Percentiles rank a stretch among this genome's conserved stretches.
These are phyloP conservation scores for Plantago major DNA, from an alignment of 257 asterid species.

Conservation along the genomic window DNA sequence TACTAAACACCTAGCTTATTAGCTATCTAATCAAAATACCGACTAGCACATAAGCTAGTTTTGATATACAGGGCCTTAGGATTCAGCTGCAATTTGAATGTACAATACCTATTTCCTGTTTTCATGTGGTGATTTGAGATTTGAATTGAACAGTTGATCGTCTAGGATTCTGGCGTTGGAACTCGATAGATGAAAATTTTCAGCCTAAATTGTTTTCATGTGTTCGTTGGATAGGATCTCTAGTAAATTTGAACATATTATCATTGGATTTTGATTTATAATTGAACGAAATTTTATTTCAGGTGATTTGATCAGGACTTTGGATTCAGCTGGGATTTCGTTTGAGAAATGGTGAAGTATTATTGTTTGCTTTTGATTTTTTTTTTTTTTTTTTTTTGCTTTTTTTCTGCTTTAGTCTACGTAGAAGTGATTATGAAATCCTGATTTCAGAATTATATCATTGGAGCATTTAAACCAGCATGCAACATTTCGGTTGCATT, in stretches of 20 bases:
- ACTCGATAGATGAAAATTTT: no score
- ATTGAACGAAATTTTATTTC: no score
- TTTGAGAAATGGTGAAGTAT: conserved; percentile 35
- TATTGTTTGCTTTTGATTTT: neutral
- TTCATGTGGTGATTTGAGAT: no score
- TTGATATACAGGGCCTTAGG: no score
- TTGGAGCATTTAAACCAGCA: conserved; percentile 93
- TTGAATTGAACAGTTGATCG: no score
- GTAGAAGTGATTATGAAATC: conserved; percentile 5
- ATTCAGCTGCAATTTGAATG: no score
- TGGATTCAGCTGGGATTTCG: conserved; percentile 6
- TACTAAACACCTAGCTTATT: no score
- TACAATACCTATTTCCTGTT: no score
- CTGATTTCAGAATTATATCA: conserved; percentile 61
- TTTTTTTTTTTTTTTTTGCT: neutral
- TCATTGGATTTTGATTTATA: conserved; percentile 20
- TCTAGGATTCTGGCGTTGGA: neutral
- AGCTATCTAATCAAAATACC: no score
- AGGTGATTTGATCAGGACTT: conserved; percentile 15
- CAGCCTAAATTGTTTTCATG: no score
- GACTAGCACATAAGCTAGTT: no score
- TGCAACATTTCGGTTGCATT: conserved; percentile 69
- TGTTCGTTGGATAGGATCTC: no score
- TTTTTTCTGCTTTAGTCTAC: neutral
- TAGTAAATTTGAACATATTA: conserved; percentile 15